Conservation (phyloP, 371 early-diverging fungal genomes). For the Mucor mucedo region DNA sequence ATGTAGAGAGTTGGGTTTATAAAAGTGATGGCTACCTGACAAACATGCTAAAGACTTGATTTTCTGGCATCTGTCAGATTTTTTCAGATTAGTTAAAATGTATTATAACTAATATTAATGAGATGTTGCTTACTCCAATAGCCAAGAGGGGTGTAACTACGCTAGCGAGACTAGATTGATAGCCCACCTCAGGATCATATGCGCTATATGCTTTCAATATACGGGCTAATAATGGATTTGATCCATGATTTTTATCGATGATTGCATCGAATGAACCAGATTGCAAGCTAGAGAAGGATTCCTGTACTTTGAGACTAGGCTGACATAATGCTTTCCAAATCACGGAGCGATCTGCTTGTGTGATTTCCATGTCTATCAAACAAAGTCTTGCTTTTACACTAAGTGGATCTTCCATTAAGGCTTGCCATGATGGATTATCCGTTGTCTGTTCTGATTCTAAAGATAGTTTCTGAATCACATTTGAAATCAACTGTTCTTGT, state of each 20-base stretch:
- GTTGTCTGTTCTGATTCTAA: not conserved
- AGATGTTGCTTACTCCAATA: constrained; percentile 60
- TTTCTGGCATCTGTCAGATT: constrained; percentile 78
- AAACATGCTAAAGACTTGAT: constrained; percentile 88
- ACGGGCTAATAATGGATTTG: constrained; percentile 63
- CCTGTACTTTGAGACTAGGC: constrained; percentile 58
- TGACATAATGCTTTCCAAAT: constrained; percentile 56
- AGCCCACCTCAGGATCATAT: constrained; percentile 90
- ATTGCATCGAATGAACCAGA: constrained; percentile 63
- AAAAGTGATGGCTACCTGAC: constrained; percentile 42
- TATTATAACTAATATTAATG: not conserved
- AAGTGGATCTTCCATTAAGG: not conserved
- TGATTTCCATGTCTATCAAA: not conserved
- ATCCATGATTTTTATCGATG: constrained; percentile 80
- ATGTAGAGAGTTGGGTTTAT: not conserved
- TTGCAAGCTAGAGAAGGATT: constrained; percentile 26
- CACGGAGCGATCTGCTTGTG: not conserved
- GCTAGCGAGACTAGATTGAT: constrained; percentile 91
- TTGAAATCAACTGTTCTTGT: not conserved
- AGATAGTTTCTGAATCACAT: not conserved
- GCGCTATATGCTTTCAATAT: constrained; percentile 88
- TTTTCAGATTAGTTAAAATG: not conserved
- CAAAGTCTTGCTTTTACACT: not conserved
- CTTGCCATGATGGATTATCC: constrained; percentile 1
- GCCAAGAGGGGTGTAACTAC: constrained; percentile 80